These are phyloP conservation scores for Dendrobium chrysotoxum DNA, from an alignment of 106 monocot species.

Conservation along the genomic window DNA sequence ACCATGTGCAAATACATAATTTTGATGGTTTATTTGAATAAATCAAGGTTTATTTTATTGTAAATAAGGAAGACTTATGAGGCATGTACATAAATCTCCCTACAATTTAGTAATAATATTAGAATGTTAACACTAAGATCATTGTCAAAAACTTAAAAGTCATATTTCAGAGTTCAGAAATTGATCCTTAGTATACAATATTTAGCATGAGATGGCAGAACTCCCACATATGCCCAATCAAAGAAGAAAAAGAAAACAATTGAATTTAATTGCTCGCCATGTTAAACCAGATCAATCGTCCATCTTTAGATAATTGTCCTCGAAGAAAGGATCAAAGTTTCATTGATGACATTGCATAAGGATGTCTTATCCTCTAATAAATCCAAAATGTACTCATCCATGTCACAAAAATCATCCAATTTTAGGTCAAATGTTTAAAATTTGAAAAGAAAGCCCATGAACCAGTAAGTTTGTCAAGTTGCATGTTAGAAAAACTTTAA, in stretches of 20 bases:
- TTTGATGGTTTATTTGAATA: no score
- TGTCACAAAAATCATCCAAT: not conserved
- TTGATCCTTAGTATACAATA: not conserved
- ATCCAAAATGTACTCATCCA: not conserved
- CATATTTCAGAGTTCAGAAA: not conserved
- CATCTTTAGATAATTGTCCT: not conserved
- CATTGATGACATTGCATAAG: not conserved
- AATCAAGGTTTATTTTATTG: no score
- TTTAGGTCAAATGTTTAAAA: not conserved
- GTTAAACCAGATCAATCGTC: not conserved
- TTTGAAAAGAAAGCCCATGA: not conserved
- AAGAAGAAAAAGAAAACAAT: not conserved
- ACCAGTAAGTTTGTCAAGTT: not conserved
- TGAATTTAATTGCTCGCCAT: not conserved
- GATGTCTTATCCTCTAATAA: not conserved
- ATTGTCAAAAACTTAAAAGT: not conserved
- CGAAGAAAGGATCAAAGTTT: not conserved
- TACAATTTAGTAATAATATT: not conserved
- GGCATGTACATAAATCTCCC: not conserved
- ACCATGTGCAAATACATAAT: no score
- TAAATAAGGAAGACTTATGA: no score
- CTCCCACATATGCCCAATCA: not conserved
- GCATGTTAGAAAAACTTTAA: not conserved
- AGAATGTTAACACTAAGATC: no score
- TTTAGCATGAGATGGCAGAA: not conserved